phyloP scores from a whole-genome alignment of 164 flowering plant genomes.

The Dillenia turbinata region DNA sequence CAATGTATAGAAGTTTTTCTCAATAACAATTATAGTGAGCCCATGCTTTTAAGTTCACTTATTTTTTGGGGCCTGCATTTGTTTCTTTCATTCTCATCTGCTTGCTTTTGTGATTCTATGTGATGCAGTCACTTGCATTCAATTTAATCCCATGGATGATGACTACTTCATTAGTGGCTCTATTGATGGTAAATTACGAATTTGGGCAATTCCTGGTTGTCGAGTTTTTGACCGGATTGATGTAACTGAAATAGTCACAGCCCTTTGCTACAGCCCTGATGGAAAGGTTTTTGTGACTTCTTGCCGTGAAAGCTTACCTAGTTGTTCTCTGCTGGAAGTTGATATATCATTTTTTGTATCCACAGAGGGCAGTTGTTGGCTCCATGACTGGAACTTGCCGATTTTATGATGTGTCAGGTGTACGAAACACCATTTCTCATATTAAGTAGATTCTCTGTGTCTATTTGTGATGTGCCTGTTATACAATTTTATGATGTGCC shows the following conservation, averaged over 20 bases:
- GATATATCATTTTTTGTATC: conserved; percentile 2
- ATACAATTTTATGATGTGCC: conserved; percentile 39
- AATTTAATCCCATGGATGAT: conserved; percentile 54
- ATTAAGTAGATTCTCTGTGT: too few species aligned
- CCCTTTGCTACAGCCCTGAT: conserved; percentile 48
- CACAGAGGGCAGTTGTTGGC: conserved; percentile 57
- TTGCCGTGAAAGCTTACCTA: conserved; percentile 1
- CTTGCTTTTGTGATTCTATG: neutral
- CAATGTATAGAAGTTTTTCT: conserved; percentile 42
- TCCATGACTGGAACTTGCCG: conserved; percentile 47
- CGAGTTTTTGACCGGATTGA: conserved; percentile 48
- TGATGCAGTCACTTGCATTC: conserved; percentile 47
- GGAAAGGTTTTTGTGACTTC: conserved; percentile 36
- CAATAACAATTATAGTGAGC: conserved; percentile 57
- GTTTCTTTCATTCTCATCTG: too few species aligned
- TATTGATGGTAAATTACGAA: conserved; percentile 62
- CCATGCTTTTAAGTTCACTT: neutral
- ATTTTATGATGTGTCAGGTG: conserved; percentile 48
- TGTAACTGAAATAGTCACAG: conserved; percentile 53
- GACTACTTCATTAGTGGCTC: conserved; percentile 62
- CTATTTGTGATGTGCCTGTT: too few species aligned
- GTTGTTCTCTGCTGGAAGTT: too few species aligned
- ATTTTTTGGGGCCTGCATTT: too few species aligned
- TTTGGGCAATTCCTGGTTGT: conserved; percentile 43
- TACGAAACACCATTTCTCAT: too few species aligned